Evolutionary conservation across 164 flowering plant genomes (phyloP), one percentile per base, ranked within the genome.

Genomic region (Liquidambar formosana): DNA sequence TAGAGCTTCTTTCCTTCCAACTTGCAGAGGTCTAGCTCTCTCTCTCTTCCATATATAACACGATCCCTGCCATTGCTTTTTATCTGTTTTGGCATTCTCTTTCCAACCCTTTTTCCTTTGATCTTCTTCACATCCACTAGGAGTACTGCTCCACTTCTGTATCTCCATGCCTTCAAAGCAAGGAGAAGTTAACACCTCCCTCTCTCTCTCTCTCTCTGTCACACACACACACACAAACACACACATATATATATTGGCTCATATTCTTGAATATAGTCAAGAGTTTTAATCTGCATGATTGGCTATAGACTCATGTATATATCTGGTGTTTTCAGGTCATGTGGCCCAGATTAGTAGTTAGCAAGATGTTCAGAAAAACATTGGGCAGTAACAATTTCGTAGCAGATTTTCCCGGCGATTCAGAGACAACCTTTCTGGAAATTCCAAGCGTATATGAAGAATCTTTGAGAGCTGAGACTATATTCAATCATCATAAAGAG

Each of bases 281-380:
- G 15, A 18, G 47, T 27, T 19, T 54, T n/a, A n/a, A n/a, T n/a
- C n/a, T 41, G 26, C 13, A 22, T 26, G 33, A 23, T 16, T 14
- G 27, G 51, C 18, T 4, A 57, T 1, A 27, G 41, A 44, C 21
- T 16, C 44, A 6, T 57, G 51, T 72, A 23, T 53, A n/a, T 5
- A 33, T 33, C 10, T 46, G 38, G 4, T 27, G 57, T 59, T 73
- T 69, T 8, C 64, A 88, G 88, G 82, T 85, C 73, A 86, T 85
- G 85, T 86, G 93, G 93, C 89, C 87, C 11, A 78, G 76, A 68
- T 76, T 85, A 56, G 83, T 88, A n/a, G 89, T 79, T 5, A 85
- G 75, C 67, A 88, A 86, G 81, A 44, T 86, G 54, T 80, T 86
- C 3, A 68, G 78, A 15, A 86, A 77, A 71, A 76, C 81, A 68